Evolutionary conservation across 345 rosid species (phyloP), one percentile per base, ranked within the genome.

Genomic region (Linum trigynum): DNA sequence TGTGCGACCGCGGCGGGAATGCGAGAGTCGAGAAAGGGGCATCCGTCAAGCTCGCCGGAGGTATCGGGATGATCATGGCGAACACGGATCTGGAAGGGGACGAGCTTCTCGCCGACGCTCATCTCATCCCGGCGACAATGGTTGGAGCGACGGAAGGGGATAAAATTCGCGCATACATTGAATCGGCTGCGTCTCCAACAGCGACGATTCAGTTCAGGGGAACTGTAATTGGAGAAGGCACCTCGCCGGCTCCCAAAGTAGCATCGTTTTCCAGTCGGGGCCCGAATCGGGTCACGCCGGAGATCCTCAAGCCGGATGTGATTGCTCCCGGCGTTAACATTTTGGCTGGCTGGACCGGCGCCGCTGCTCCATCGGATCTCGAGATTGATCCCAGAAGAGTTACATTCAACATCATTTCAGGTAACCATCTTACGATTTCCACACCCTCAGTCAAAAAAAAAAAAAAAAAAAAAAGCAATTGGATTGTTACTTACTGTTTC

Each of bases 31-130:
- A 69, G 71, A 74, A 74, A 41, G 74, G 74, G 51, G 60, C 61
- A 6, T 70, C 78, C 0, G 74, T 74, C 57, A 74, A 70, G 56
- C 61, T 62, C 36, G 78, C 78, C 1, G 78, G 78, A 8, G 78
- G 78, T 38, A 51, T 70, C 36, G 78, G 74, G 39, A 74, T 74
- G 78, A 66, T 74, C 16, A 1, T 74, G 62, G 74, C 78, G 11
- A 74, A 74, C 17, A 69, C 74, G 0, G 67, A 38, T 17, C 67
- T 69, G 9, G 66, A 60, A 40, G 74, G 78, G 38, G 70, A 74
- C 64, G 78, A 74, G 67, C 68, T 74, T 0, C 70, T 74, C 62
- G 78, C 74, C 8, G 78, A 74, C 59, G 70, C 78, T 38, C 78
- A 74, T 66, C 71, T 74, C 7, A 5, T 74, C 15, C 78, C 74